Evolutionary conservation across 495 filamentous ascomycete genomes (phyloP), one percentile per base, ranked within the genome.

Genomic region (Pyronema omphalodes): DNA sequence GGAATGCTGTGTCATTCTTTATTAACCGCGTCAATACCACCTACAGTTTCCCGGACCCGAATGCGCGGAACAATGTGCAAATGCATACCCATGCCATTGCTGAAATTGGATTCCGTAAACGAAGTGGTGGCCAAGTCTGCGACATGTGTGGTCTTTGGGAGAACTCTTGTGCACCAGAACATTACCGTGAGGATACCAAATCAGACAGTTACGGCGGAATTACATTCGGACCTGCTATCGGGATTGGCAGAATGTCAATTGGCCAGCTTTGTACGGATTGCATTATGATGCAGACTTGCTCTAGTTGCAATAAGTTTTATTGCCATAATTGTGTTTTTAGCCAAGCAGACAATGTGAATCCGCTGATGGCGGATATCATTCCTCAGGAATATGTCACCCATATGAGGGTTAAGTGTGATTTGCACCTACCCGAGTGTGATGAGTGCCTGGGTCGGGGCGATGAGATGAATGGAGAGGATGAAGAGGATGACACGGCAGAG

Each of bases 71-170:
- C 50, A 17, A 0, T 3, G 56, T 52, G 12, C 8, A 3, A 14
- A 23, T 51, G 6, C 60, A 64, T 43, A 64, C 60, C 0, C 61
- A 64, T 15, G 51, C 37, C 19, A 50, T 63, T 3, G 54, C 60
- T 1, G 60, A 63, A 34, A 36, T 63, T n/a, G 60, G 52, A 7
- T 54, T 37, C n/a, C 46, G 61, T 3, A 51, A 53, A 9, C 41
- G 44, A 3, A 29, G n/a, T 1, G 60, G 60, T 3, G 61, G 60
- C 0, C 48, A 56, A 8, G 17, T 34, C 0, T 64, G 61, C 37
- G 47, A 55, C 1, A 57, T 55, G 6, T 64, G 61, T 12, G 61
- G 61, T 3, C 14, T 64, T 7, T 64, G 61, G 61, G 61, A 64
- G 29, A 55, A 60, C 36, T 51, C 56, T 3, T 6, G 53, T n/a